Evolutionary conservation across 805 yeast genomes (phyloP), one percentile per base, ranked within the genome.

Genomic region (Wickerhamiella occidentalis): DNA sequence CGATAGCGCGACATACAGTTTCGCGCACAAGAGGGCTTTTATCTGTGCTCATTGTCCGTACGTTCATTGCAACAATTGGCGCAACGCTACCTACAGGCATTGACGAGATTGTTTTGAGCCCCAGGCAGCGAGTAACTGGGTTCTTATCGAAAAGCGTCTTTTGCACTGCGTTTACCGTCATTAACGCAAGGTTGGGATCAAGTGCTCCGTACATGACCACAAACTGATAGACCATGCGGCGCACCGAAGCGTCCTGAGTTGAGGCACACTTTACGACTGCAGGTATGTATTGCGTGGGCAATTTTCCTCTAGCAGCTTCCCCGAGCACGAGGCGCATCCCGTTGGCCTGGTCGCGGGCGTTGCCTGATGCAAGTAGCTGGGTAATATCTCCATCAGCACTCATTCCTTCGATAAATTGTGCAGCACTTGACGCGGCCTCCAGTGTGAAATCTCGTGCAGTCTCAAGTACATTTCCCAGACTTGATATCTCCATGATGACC

Each of bases 161-260:
- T 63, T 92, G 98, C 45, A 92, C 83, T 0, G 96, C 84, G 64
- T 92, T 92, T 55, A 92, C 84, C 0, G 95, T 79, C 42, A 92
- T 70, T 18, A 92, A 72, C 2, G 97, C 92, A n/a, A 85, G 74
- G 62, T 88, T 95, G 8, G 92, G 95, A 56, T 85, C 88, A 49
- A 71, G 64, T 54, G 85, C 94, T 21, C 95, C 92, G 62, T 78
- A 86, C 50, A 83, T 72, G 40, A 80, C 68, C 45, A 92, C 66
- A 56, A 85, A 85, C 1, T 82, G 71, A 64, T 85, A 78, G 1
- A 87, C 95, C 61, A 90, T 71, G 56, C 81, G 78, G 52, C 85
- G 77, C 25, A 85, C 75, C 54, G 79, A 81, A 35, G 76, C 61
- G 50, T 78, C 76, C 44, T 68, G 65, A 17, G 90, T 79, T 6